Conservation (phyloP, 1,284 basidiomycete genomes). For the Schizophyllum commune region DNA sequence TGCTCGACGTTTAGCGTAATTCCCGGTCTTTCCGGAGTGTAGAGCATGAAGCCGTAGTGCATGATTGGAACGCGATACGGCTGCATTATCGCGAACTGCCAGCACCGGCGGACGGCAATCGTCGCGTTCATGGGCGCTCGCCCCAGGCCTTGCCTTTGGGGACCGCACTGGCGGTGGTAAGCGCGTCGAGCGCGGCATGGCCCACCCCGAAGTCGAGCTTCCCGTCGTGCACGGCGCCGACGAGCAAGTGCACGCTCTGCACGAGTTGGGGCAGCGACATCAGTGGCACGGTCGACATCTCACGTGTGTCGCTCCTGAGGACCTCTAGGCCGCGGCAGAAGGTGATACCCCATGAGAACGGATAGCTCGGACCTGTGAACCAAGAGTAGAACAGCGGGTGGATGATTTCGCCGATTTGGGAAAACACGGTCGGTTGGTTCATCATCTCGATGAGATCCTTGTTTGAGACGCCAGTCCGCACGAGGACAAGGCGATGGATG, state of each 20-base stretch:
- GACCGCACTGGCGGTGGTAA: background rate
- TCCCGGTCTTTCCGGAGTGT: background rate
- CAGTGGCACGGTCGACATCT: background rate
- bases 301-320: no score
- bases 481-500: slow-evolving; percentile 19
- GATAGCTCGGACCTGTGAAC: slow-evolving; percentile 2
- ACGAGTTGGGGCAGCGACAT: background rate
- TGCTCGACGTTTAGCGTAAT: background rate
- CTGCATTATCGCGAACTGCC: background rate
- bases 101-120: no score
- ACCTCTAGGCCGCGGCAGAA: background rate
- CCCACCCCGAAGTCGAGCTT: background rate
- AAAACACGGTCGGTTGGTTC: slow-evolving; percentile 17
- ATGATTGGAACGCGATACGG: background rate
- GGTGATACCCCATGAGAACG: background rate
- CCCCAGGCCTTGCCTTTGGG: slow-evolving; percentile 3
- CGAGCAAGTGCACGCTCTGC: background rate
- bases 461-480: slow-evolving; percentile 17
- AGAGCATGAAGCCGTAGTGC: background rate
- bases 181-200: background rate
- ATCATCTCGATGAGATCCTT: slow-evolving; percentile 17
- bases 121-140: background rate
- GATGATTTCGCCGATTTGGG: slow-evolving; percentile 19
- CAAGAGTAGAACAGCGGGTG: slow-evolving; percentile 14
- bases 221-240: background rate